phyloP scores from a whole-genome alignment of 495 filamentous ascomycete species.

The Daldinia loculata region DNA sequence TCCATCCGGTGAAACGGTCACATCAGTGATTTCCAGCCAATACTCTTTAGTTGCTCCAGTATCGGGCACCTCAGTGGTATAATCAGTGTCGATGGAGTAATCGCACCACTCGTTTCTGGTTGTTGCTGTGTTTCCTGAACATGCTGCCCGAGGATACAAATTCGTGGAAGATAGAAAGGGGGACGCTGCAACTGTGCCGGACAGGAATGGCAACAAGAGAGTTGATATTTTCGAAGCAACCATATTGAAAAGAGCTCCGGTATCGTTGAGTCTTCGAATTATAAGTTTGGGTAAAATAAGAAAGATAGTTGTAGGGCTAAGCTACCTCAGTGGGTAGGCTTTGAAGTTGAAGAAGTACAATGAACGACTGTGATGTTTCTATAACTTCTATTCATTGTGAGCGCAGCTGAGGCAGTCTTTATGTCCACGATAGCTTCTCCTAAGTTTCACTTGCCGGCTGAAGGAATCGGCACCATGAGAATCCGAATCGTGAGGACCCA shows the following conservation, averaged over 20 bases:
- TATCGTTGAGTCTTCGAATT: background rate
- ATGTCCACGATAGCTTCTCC: slow-evolving; percentile 16
- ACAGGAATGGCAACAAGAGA: slow-evolving; percentile 21
- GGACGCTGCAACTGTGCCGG: slow-evolving; percentile 19
- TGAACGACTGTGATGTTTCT: slow-evolving; percentile 21
- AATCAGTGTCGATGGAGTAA: slow-evolving; percentile 66
- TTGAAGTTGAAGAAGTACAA: slow-evolving; percentile 14
- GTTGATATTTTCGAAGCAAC: slow-evolving; percentile 27
- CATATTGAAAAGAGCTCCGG: slow-evolving; percentile 26
- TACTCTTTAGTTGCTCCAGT: slow-evolving; percentile 58
- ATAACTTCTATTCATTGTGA: slow-evolving; percentile 3
- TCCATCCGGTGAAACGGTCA: slow-evolving; percentile 61
- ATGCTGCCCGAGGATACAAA: slow-evolving; percentile 43
- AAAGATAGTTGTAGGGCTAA: slow-evolving; percentile 1
- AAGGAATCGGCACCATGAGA: slow-evolving; percentile 8
- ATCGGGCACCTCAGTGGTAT: slow-evolving; percentile 56
- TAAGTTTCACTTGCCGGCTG: slow-evolving; percentile 23
- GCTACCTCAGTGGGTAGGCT: background rate
- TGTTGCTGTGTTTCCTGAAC: slow-evolving; percentile 53
- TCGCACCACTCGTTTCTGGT: slow-evolving; percentile 48
- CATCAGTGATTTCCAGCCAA: slow-evolving; percentile 55
- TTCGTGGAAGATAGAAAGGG: slow-evolving; percentile 31
- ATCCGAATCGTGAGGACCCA: slow-evolving; percentile 13
- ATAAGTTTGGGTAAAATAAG: slow-evolving; percentile 2
- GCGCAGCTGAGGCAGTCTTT: slow-evolving; percentile 20